phyloP scores from a whole-genome alignment of 140 eudicot genomes.

The Bidens hawaiensis region DNA sequence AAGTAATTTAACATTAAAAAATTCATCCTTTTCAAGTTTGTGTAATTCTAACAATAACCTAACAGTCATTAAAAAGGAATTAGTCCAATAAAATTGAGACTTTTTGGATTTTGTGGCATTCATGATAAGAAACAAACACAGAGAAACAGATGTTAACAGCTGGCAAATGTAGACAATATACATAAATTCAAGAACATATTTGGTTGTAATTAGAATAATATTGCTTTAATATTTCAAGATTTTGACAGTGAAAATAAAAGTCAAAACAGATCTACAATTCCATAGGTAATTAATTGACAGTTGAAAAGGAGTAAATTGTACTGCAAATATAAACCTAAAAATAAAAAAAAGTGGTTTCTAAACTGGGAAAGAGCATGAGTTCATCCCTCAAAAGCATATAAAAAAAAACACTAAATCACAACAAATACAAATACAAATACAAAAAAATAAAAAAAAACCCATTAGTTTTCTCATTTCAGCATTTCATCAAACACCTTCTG shows the following conservation, averaged over 20 bases:
- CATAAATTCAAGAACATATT: slow-evolving; percentile 6
- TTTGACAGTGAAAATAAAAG: slow-evolving; percentile 10
- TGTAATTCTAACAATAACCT: not conserved
- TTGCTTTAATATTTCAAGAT: slow-evolving; percentile 10
- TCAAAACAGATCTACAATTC: slow-evolving; percentile 34
- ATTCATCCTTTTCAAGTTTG: not conserved
- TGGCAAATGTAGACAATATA: slow-evolving; percentile 14
- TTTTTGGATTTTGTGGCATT: not conserved
- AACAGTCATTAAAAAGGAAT: slow-evolving; percentile 2
- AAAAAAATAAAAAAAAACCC: not conserved
- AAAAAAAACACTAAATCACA: slow-evolving; percentile 10
- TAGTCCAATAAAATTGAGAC: slow-evolving; percentile 6
- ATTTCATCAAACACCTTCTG: slow-evolving; percentile 30
- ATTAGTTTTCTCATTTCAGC: too few species aligned
- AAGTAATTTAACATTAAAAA: slow-evolving; percentile 6
- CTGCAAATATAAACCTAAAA: slow-evolving; percentile 17
- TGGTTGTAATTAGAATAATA: slow-evolving; percentile 6
- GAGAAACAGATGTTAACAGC: slow-evolving; percentile 7
- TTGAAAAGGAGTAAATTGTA: too few species aligned
- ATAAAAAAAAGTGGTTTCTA: slow-evolving; percentile 10
- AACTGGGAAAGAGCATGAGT: slow-evolving; percentile 17
- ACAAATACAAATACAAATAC: not conserved
- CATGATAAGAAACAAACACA: slow-evolving; percentile 18
- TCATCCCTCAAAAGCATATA: slow-evolving; percentile 23
- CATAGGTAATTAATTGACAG: slow-evolving; percentile 7